Evolutionary conservation across 2,329 filamentous ascomycete species (phyloP), one percentile per base, ranked within the genome.

Genomic region (Venturia asperata): DNA sequence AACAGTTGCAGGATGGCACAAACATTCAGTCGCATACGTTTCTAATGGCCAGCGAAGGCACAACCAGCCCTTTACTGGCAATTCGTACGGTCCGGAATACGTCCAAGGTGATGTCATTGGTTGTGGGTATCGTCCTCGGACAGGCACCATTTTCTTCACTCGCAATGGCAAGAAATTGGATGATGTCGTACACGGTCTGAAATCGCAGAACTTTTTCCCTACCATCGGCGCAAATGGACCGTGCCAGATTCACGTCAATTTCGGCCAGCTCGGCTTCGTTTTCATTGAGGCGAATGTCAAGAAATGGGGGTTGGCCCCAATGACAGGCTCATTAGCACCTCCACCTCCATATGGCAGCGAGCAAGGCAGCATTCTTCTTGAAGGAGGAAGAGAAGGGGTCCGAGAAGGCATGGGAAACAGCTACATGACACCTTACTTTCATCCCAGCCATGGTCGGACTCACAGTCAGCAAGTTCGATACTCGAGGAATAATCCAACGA

Each of bases 281-380:
- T 99, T 97, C 73, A 97, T 99, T 71, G 94, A 99, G 77, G 94
- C 93, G 68, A 99, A 99, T 72, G 94, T 99, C 67, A 99, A 99
- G 85, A 99, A 97, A 81, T 99, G 94, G 94, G 94, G 94, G 1
- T 81, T 99, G 65, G 94, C 94, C 61, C 94, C 94, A 5, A 95
- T 95, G 84, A 97, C 91, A 1, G 94, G 94, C 66, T 96, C 91
- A 72, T 82, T 99, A 67, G 94, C 94, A 37, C 94, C 94, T 19
- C 94, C 94, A 55, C 94, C 94, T 62, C 94, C 94, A 1, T 99
- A 99, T 74, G 94, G 94, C 61, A 96, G 91, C 68, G 94, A 97
- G 78, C 92, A 96, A 77, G 94, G 94, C 71, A 97, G 92, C 73
- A 97, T 99, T 70, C 81, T 99, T 37, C 84, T 99, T 15, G 94